phyloP scores from a whole-genome alignment of 1,284 basidiomycete genomes.

The Naganishia liquefaciens region DNA sequence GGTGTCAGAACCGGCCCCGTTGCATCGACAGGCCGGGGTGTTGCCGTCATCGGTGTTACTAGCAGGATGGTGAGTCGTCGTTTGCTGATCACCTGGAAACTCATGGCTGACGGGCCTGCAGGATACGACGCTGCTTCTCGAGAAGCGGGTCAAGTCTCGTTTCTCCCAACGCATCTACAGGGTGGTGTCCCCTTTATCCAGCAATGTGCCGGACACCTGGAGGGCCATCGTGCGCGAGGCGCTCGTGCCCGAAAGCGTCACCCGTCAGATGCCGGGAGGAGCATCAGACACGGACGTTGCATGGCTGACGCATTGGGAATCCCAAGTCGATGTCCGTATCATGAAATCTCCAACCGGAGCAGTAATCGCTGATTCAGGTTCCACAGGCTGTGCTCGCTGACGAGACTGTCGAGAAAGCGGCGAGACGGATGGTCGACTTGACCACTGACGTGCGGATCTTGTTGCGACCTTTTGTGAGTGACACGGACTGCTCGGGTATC shows the following conservation, averaged over 20 bases:
- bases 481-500: constrained; percentile 1
- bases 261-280: constrained; percentile 34
- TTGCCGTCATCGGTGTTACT: constrained; percentile 80
- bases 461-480: constrained; percentile 66
- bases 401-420: constrained; percentile 38
- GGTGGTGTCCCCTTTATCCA: constrained; percentile 63
- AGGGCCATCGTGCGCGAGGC: constrained; percentile 56
- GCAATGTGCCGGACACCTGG: constrained; percentile 56
- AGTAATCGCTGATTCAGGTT: constrained; percentile 31
- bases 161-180: constrained; percentile 88
- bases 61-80: constrained; percentile 62
- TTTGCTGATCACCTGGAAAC: not conserved
- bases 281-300: constrained; percentile 56
- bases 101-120: constrained; percentile 31
- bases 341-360: not conserved
- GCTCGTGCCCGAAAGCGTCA: constrained; percentile 48
- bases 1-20: constrained; percentile 53
- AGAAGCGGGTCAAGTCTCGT: constrained; percentile 92
- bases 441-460: constrained; percentile 69
- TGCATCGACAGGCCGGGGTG: constrained; percentile 57
- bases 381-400: constrained; percentile 46
- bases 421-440: constrained; percentile 64
- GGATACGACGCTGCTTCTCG: constrained; percentile 83
- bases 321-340: constrained; percentile 60
- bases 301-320: constrained; percentile 60